Evolutionary conservation across 208 protist genomes (phyloP), one percentile per base, ranked within the genome.

Genomic region (Acanthamoeba triangularis): DNA sequence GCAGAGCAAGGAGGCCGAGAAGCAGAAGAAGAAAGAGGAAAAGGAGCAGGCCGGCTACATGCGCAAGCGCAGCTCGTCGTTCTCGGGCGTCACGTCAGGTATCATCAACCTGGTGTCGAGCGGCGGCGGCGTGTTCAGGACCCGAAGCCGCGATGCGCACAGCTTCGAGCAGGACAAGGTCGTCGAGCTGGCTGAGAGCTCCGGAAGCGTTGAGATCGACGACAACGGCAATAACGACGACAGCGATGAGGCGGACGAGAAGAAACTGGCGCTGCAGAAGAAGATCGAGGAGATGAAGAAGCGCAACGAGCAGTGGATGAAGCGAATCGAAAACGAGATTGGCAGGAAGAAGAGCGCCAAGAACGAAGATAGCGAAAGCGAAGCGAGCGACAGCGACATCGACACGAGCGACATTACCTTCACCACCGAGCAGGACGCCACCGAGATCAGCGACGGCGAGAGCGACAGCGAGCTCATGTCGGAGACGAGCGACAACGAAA

Each of bases 221-320:
- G n/a, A 82, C 44, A 37, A 82, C 37, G n/a, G 54, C 44, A 37
- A 47, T 11, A 28, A 82, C 35, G 74, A 8, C 25, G 33, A 44
- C 37, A 28, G 49, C 41, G 28, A 82, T 7, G 74, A 82, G 30
- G n/a, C 5, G n/a, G 63, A 72, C 63, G 63, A 72, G 63, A 72
- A 72, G 63, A 72, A 72, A n/a, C 63, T 72, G 28, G 44, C 74
- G 7, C 37, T 82, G 35, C 74, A 82, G 74, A 44, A 52, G 41
- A 82, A 82, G 74, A 82, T 82, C 74, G 74, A 44, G 74, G 74
- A 82, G 33, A 82, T 82, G 44, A 82, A 82, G 74, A 82, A 82
- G 74, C 74, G 74, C 35, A 82, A 82, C 44, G 74, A 82, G 11
- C 18, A 52, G 74, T 82, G 74, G 74, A 82, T 82, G 74, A 41